phyloP scores from a whole-genome alignment of 2,329 filamentous ascomycete genomes.

The Nemania abortiva region DNA sequence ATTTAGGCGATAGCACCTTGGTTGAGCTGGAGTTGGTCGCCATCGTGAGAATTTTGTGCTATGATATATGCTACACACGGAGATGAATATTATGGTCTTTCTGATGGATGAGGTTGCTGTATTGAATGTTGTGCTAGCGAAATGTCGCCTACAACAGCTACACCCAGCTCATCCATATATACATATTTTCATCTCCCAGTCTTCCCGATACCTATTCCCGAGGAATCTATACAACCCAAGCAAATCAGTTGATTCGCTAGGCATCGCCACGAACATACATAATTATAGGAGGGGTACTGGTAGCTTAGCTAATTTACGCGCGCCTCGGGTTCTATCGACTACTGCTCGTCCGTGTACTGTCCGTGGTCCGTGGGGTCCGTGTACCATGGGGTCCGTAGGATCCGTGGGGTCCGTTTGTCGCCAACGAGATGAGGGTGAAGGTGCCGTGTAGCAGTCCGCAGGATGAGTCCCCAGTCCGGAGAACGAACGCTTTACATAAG shows the following conservation, averaged over 20 bases:
- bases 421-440: not conserved
- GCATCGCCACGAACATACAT: not conserved
- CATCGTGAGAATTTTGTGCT: constrained; percentile 35
- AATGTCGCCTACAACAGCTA: not conserved
- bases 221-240: not conserved
- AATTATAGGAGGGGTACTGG: not conserved
- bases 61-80: not conserved
- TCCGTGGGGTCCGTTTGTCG: too few relatives aligned
- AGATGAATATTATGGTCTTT: not conserved
- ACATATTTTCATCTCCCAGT: not conserved
- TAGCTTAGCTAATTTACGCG: constrained; percentile 34
- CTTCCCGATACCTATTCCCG: not conserved
- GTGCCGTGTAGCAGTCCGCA: not conserved
- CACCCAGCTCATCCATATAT: constrained; percentile 19
- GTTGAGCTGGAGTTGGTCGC: constrained; percentile 25
- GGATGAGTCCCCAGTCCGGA: not conserved
- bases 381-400: not conserved
- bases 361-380: constrained; percentile 14
- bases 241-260: too few relatives aligned
- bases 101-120: not conserved
- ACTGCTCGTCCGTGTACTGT: not conserved
- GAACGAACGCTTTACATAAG: not conserved
- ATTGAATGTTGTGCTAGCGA: not conserved
- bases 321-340: constrained; percentile 15
- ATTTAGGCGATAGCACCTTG: constrained; percentile 45